Conservation (phyloP, 345 rosid species). For the Melastoma malabathricum region DNA sequence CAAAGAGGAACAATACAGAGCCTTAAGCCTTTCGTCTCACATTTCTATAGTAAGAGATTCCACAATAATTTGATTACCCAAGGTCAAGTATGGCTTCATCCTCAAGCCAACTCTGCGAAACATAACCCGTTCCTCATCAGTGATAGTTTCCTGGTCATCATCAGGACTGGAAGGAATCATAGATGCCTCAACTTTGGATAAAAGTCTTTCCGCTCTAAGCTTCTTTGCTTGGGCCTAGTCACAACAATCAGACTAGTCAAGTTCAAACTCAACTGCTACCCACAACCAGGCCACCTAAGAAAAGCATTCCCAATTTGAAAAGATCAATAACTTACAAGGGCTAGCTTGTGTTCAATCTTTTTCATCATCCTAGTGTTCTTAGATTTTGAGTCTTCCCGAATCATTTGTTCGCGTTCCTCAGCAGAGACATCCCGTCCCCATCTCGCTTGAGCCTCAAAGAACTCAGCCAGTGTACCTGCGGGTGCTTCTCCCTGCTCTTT, state of each 20-base stretch:
- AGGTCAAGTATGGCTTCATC: slow-evolving; percentile 87
- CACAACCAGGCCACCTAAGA: no score
- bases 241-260: neutral
- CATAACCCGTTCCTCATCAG: slow-evolving; percentile 87
- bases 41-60: slow-evolving; percentile 3
- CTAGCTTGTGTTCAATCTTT: slow-evolving; percentile 66
- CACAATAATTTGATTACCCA: slow-evolving; percentile 41
- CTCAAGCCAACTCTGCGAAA: slow-evolving; percentile 85
- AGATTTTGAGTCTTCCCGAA: slow-evolving; percentile 71
- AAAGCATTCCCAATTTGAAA: neutral
- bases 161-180: slow-evolving; percentile 94
- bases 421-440: slow-evolving; percentile 80
- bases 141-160: slow-evolving; percentile 90
- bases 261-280: neutral
- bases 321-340: slow-evolving; percentile 39
- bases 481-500: slow-evolving; percentile 37
- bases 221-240: slow-evolving; percentile 80
- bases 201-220: slow-evolving; percentile 70
- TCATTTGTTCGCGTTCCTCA: slow-evolving; percentile 76
- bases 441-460: slow-evolving; percentile 89
- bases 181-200: slow-evolving; percentile 85
- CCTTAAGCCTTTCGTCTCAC: slow-evolving; percentile 6
- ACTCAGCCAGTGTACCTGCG: slow-evolving; percentile 93
- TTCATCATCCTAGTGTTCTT: slow-evolving; percentile 53
- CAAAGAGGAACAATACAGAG: slow-evolving; percentile 2